Percentiles rank a stretch among this genome's conserved stretches.
These are phyloP conservation scores for Proliferodiscus dingleyae DNA, from an alignment of 2,329 filamentous ascomycete genomes.

Conservation along the genomic window DNA sequence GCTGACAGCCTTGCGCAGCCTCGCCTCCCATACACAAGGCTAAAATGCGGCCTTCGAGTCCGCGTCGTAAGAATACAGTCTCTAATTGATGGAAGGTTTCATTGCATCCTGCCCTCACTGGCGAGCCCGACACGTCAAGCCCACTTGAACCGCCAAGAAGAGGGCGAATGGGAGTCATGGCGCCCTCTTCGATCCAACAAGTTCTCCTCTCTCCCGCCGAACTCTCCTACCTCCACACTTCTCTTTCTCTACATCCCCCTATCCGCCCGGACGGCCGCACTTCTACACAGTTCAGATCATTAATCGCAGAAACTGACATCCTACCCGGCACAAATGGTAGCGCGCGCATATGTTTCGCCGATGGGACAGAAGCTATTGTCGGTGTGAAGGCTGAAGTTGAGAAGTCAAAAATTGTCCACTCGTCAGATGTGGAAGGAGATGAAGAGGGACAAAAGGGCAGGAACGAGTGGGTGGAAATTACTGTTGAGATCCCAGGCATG, in stretches of 20 bases:
- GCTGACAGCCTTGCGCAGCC: too few species aligned
- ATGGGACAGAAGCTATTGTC: slow-evolving; percentile 93
- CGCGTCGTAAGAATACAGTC: background rate
- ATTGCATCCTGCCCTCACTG: background rate
- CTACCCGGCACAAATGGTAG: slow-evolving; percentile 87
- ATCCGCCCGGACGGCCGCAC: slow-evolving; percentile 84
- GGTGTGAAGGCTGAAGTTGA: slow-evolving; percentile 95
- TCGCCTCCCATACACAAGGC: too few species aligned
- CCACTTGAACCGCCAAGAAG: background rate
- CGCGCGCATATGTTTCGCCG: slow-evolving; percentile 87
- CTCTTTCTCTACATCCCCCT: slow-evolving; percentile 74
- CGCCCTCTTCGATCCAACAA: slow-evolving; percentile 52
- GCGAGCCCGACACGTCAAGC: background rate
- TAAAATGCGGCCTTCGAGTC: too few species aligned
- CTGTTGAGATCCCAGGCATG: slow-evolving; percentile 85
- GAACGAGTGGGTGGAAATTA: slow-evolving; percentile 79
- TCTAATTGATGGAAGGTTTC: background rate
- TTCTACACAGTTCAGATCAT: slow-evolving; percentile 80
- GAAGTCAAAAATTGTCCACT: slow-evolving; percentile 51
- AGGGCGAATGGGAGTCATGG: slow-evolving; percentile 45
- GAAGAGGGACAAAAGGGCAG: slow-evolving; percentile 39
- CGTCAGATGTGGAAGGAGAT: slow-evolving; percentile 35
- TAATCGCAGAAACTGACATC: slow-evolving; percentile 86
- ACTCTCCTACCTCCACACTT: slow-evolving; percentile 88
- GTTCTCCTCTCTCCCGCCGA: slow-evolving; percentile 88